A percentile compares a stretch with the other conserved stretches of the same genome.
Conservation (phyloP, 2,329 filamentous ascomycete species). For the Didymella pomorum region DNA sequence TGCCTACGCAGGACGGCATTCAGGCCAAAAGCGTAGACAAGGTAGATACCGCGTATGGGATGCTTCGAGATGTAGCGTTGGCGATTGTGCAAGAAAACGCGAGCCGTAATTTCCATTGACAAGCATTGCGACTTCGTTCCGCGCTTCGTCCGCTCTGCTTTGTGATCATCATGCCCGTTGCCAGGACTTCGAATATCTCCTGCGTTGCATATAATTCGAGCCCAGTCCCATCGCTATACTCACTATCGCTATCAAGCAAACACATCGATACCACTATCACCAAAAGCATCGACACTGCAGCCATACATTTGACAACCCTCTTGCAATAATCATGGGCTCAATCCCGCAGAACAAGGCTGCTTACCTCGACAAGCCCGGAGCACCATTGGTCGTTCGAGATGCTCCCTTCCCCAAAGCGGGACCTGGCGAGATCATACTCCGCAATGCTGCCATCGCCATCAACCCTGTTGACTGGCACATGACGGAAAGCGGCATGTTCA, state of each 20-base stretch:
- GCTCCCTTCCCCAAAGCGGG: constrained; percentile 33
- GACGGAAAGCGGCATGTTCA: constrained; percentile 42
- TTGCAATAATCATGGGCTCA: not conserved
- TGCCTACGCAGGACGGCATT: no score
- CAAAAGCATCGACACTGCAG: not conserved
- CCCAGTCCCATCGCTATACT: not conserved
- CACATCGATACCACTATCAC: not conserved
- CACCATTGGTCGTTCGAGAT: constrained; percentile 29
- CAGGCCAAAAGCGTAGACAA: no score
- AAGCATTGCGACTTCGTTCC: not conserved
- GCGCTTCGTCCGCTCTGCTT: not conserved
- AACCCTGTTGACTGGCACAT: constrained; percentile 38
- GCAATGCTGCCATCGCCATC: constrained; percentile 39
- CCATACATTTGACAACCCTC: not conserved
- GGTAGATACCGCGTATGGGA: not conserved
- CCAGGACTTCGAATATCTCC: not conserved
- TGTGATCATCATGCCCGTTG: not conserved
- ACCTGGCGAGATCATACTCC: constrained; percentile 36
- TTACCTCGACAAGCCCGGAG: constrained; percentile 30
- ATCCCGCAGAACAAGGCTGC: constrained; percentile 32
- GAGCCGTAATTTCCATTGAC: not conserved
- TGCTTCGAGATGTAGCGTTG: not conserved
- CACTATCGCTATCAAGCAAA: not conserved
- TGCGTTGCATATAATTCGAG: not conserved
- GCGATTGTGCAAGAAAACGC: not conserved